Evolutionary conservation across 257 asterid species (phyloP).

Genomic region (Solanum clarkiae): DNA sequence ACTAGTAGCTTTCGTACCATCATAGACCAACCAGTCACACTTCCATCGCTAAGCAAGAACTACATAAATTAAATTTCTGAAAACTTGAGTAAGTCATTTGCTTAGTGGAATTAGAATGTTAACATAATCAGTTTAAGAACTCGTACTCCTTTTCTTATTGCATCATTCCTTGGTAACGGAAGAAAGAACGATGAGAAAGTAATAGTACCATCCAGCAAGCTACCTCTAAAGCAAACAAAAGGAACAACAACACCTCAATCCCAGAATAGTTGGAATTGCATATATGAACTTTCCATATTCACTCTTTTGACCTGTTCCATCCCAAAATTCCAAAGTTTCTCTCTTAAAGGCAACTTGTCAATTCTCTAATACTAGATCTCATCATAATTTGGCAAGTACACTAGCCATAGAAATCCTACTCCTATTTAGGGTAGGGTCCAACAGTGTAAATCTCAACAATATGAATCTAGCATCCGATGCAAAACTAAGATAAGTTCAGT

Average conservation of each 20-base stretch:
- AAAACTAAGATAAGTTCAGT: not conserved
- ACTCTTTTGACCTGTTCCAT: not conserved
- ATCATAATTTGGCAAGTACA: not conserved
- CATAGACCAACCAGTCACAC: not conserved
- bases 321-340: not conserved
- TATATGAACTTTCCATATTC: not conserved
- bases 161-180: not conserved
- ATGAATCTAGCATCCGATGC: not conserved
- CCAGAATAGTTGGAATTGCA: not conserved
- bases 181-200: not conserved
- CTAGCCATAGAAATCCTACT: not conserved
- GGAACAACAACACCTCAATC: not conserved
- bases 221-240: not conserved
- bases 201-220: not conserved
- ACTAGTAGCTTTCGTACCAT: not conserved
- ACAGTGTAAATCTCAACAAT: not conserved
- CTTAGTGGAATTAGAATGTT: not conserved
- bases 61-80: not conserved
- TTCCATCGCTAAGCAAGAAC: not conserved
- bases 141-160: not conserved
- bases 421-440: not conserved
- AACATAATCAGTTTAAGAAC: not conserved
- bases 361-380: not conserved
- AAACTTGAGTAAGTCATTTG: not conserved
- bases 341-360: not conserved